Evolutionary conservation across 129 eudicot genomes (phyloP).

Genomic region (sunflower (Helianthus annuus)): HanXRQr2.0-SUNRISE NC_035437.2:169946326-169946825

Average conservation of each 20-base stretch:
- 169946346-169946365: constrained; percentile 69
- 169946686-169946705: constrained; percentile 47
- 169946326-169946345: constrained; percentile 58
- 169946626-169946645: constrained; percentile 56
- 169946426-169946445: constrained; percentile 62
- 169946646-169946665: constrained; percentile 39
- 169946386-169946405: constrained; percentile 51
- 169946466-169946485: constrained; percentile 50
- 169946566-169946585: constrained; percentile 37
- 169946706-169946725: constrained; percentile 22
- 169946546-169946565: constrained; percentile 65
- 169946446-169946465: constrained; percentile 60
- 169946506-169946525: constrained; percentile 60
- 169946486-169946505: constrained; percentile 68
- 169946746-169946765: too few species aligned
- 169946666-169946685: constrained; percentile 14
- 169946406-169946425: constrained; percentile 55
- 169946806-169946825: too few species aligned
- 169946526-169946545: constrained; percentile 44
- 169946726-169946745: constrained; percentile 3
- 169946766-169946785: too few species aligned
- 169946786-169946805: too few species aligned
- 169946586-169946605: constrained; percentile 40
- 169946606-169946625: constrained; percentile 64
- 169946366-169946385: constrained; percentile 67